Percentiles rank a stretch among this genome's conserved stretches.
Conservation (phyloP, 768 basidiomycete genomes). For the Termitomyces sp. region DNA sequence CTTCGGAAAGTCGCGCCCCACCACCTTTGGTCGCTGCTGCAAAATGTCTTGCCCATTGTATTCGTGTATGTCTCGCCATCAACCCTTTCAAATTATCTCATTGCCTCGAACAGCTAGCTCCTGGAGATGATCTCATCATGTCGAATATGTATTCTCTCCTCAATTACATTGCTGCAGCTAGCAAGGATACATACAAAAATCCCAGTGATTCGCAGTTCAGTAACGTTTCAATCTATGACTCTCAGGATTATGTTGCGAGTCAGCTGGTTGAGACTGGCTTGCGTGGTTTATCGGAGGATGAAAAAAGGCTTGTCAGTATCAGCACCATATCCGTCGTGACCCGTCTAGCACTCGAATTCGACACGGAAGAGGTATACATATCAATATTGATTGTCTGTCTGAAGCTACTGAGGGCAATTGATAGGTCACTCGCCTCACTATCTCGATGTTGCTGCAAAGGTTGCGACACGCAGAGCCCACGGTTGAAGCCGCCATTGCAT, state of each 20-base stretch:
- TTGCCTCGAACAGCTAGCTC: constrained; percentile 57
- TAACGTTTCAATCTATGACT: constrained; percentile 39
- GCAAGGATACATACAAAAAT: constrained; percentile 68
- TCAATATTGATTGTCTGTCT: neutral
- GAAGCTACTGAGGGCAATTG: neutral
- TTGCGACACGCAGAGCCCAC: constrained; percentile 81
- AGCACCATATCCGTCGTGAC: constrained; percentile 93
- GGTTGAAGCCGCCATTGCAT: constrained; percentile 89
- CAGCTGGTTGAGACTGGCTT: constrained; percentile 65
- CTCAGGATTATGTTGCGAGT: constrained; percentile 47
- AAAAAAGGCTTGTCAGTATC: constrained; percentile 80
- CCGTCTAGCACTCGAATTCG: constrained; percentile 82
- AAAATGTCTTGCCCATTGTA: constrained; percentile 86
- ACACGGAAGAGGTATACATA: constrained; percentile 68
- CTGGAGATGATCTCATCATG: constrained; percentile 86
- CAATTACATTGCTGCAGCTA: constrained; percentile 85
- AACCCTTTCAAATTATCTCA: neutral
- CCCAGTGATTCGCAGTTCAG: constrained; percentile 41
- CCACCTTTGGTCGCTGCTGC: constrained; percentile 83
- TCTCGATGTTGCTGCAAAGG: constrained; percentile 91
- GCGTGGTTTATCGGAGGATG: constrained; percentile 74
- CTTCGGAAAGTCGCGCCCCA: constrained; percentile 68
- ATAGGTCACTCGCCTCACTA: constrained; percentile 81
- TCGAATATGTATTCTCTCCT: constrained; percentile 97
- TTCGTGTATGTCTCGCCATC: constrained; percentile 54